A percentile compares a stretch with the other conserved stretches of the same genome.
Evolutionary conservation across 2,329 filamentous ascomycete genomes (phyloP).

Genomic region (Colletotrichum simmondsii): DNA sequence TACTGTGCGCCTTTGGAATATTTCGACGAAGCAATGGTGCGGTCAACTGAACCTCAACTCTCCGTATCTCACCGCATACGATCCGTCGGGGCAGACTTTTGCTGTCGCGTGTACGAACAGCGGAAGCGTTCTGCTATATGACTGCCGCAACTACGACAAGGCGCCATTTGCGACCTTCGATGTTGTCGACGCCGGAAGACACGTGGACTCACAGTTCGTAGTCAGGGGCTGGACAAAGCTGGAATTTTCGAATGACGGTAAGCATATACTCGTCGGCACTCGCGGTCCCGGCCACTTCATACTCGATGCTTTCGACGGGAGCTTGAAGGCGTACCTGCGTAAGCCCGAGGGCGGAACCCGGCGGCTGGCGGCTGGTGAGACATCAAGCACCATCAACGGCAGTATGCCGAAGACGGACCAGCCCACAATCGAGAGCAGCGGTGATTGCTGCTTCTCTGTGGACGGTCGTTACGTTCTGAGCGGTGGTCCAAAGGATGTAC

Average conservation of each 20-base stretch:
- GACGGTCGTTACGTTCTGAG: constrained; percentile 91
- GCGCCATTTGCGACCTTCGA: constrained; percentile 90
- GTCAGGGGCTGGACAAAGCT: constrained; percentile 86
- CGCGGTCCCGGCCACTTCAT: constrained; percentile 88
- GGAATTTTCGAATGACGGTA: constrained; percentile 97
- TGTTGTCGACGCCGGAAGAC: constrained; percentile 67
- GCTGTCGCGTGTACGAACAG: constrained; percentile 86
- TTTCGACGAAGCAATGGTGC: constrained; percentile 81
- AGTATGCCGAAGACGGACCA: constrained; percentile 55
- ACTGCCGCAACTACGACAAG: constrained; percentile 93
- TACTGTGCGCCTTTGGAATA: constrained; percentile 91
- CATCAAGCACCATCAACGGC: constrained; percentile 43
- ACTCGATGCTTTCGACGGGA: constrained; percentile 91
- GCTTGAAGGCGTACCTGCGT: constrained; percentile 78
- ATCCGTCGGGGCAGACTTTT: constrained; percentile 92
- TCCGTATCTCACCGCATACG: constrained; percentile 87
- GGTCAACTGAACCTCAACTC: constrained; percentile 84
- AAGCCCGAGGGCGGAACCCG: constrained; percentile 65
- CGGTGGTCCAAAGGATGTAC: constrained; percentile 77
- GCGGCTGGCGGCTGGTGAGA: constrained; percentile 65
- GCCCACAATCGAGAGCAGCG: constrained; percentile 65
- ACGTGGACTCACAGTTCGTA: constrained; percentile 65
- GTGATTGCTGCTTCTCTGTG: constrained; percentile 89
- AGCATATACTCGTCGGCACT: constrained; percentile 85
- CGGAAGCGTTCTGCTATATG: constrained; percentile 87